Conservation (phyloP, 1,284 basidiomycete genomes). For the Coniferiporia weirii region DNA sequence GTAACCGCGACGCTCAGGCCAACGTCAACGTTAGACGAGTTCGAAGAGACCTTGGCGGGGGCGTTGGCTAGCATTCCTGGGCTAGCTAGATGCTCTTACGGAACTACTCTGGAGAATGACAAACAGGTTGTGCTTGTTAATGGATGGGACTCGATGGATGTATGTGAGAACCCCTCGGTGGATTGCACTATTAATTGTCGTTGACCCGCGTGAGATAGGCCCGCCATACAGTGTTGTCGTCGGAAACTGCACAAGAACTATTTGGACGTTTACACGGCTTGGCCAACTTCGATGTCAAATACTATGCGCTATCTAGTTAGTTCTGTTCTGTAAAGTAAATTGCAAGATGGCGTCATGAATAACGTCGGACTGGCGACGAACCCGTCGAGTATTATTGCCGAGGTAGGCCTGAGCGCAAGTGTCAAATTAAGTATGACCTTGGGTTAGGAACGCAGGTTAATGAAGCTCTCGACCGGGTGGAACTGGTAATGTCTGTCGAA, state of each 20-base stretch:
- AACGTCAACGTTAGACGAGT: not conserved
- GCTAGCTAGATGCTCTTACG: not conserved
- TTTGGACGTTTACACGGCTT: not conserved
- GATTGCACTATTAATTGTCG: not conserved
- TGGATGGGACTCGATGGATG: constrained; percentile 12
- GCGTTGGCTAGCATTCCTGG: not conserved
- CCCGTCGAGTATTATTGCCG: no score
- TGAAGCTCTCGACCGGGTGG: no score
- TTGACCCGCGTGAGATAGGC: not conserved
- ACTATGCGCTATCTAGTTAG: not conserved
- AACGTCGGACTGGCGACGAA: no score
- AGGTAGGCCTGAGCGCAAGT: no score
- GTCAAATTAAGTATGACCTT: no score
- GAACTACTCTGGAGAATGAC: not conserved
- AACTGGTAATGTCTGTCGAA: no score
- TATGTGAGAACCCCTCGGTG: not conserved
- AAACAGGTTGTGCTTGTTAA: not conserved
- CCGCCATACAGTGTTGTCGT: not conserved
- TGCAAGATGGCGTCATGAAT: not conserved
- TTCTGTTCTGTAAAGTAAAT: not conserved
- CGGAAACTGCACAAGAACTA: not conserved
- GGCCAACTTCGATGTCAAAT: not conserved
- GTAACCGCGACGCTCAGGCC: constrained; percentile 9
- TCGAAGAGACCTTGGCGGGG: not conserved
- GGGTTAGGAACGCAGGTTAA: no score